Conservation (phyloP, 2,329 filamentous ascomycete species). For the Colletotrichum sp. region DNA sequence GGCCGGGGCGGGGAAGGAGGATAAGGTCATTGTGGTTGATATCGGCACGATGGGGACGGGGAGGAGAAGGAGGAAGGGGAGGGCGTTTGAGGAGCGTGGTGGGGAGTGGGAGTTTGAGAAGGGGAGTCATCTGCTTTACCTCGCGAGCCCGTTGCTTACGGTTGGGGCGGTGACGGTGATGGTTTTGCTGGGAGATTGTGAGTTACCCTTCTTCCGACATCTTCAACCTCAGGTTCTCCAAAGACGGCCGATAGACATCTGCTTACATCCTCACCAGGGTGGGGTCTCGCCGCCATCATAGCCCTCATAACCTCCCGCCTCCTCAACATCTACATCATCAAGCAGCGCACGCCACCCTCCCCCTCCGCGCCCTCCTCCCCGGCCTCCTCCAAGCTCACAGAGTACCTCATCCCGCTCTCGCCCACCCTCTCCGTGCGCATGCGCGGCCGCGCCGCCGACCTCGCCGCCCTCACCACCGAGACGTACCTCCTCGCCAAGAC, state of each 20-base stretch:
- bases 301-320: conserved; percentile 59
- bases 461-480: conserved; percentile 64
- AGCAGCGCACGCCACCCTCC: conserved; percentile 44
- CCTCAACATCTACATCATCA: conserved; percentile 62
- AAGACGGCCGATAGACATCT: background rate
- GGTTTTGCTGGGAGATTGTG: conserved; percentile 51
- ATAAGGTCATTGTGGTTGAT: background rate
- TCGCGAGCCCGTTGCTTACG: conserved; percentile 53
- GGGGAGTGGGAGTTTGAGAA: conserved; percentile 44
- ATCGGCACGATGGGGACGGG: conserved; percentile 28
- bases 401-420: conserved; percentile 59
- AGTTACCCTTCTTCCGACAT: background rate
- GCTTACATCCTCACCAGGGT: conserved; percentile 32
- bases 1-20: background rate
- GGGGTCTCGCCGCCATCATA: conserved; percentile 51
- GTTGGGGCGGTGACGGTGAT: conserved; percentile 47
- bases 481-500: conserved; percentile 61
- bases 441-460: conserved; percentile 57
- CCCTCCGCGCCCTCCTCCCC: background rate
- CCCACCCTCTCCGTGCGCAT: conserved; percentile 57
- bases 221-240: too few relatives aligned
- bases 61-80: conserved; percentile 15
- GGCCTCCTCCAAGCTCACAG: conserved; percentile 30
- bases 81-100: conserved; percentile 27
- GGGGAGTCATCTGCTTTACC: conserved; percentile 54